phyloP scores from a whole-genome alignment of 805 yeast genomes.

The Saccharomycopsis javanensis region DNA sequence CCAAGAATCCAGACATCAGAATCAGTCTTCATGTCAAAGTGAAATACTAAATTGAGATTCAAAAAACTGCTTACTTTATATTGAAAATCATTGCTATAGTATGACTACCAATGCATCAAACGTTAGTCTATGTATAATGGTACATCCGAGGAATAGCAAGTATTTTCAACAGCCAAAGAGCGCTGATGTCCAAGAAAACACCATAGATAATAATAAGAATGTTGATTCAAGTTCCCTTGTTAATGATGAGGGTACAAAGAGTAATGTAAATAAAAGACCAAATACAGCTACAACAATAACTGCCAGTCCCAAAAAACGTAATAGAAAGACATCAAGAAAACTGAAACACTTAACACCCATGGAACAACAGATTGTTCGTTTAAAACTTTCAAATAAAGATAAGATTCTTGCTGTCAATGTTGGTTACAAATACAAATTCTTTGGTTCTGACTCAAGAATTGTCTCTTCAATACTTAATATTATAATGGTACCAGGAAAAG shows the following conservation, averaged over 20 bases:
- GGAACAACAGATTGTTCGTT: slow-evolving; percentile 63
- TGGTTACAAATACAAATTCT: slow-evolving; percentile 85
- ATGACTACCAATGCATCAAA: too few relatives aligned
- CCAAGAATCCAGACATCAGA: background rate
- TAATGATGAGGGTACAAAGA: too few relatives aligned
- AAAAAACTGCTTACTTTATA: too few relatives aligned
- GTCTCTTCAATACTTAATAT: slow-evolving; percentile 62
- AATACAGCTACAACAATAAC: slow-evolving; percentile 3
- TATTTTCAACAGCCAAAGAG: too few relatives aligned
- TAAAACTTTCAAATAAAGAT: slow-evolving; percentile 53
- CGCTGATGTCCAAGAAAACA: too few relatives aligned
- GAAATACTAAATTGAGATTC: background rate
- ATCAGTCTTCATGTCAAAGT: background rate
- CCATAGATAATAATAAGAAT: too few relatives aligned
- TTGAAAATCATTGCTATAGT: too few relatives aligned
- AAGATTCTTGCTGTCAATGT: slow-evolving; percentile 75
- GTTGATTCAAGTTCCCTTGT: too few relatives aligned
- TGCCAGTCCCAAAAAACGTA: background rate
- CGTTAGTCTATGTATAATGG: too few relatives aligned
- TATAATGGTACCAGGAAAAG: slow-evolving; percentile 62
- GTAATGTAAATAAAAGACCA: too few relatives aligned
- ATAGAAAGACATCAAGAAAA: background rate
- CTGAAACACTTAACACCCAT: slow-evolving; percentile 50
- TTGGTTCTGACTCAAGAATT: slow-evolving; percentile 70
- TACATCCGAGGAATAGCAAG: too few relatives aligned